Base-by-base conservation (phyloP, 2,329 filamentous ascomycete genomes). In the Neonectria punicea region DNA sequence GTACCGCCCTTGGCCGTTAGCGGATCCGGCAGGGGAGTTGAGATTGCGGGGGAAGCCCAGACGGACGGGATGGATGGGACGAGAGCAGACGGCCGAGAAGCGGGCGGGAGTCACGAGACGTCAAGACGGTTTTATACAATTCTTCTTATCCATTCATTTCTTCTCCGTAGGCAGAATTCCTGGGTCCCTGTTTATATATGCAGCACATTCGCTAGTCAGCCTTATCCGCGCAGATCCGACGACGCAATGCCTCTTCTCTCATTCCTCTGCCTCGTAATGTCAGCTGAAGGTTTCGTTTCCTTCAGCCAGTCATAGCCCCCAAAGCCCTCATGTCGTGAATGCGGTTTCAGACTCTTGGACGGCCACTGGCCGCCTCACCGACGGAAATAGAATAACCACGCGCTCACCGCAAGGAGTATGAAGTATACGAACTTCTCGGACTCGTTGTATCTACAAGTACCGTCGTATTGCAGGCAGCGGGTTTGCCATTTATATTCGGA, bases 311-410 rank as follows among this genome's bases (percentile, higher is more conserved):
- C 39, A 20, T 60, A 20, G 16, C 18, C 44, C 22, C 53, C 46
- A 36, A 18, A 51, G 43, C 53, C 43, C 49, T 63, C 61, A 44
- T 64, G 56, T 59, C 50, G 25, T 25, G 59, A 47, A 20, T 43
- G 47, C 46, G n/a, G 60, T 47, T 64, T 51, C 61, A 55, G 44
- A 46, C 56, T 59, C 56, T 47, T 20, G 41, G 50, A 55, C 30
- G 32, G 32, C 18, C 22, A 46, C 11, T 16, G 41, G 18, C 20
- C 41, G 30, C 22, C n/a, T 46, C 8, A n/a, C 16, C 39, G 49
- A 63, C 61, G 11, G 53, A 63, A 63, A 63, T 63, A 63, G 61
- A 58, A 63, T 22, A 30, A 36, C 36, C 18, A 44, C 28, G n/a
- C 28, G 53, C 53, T 43, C 30, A 34, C 34, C 8, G 16, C 46